These are phyloP conservation scores for Penicillium coffeae DNA, from an alignment of 495 filamentous ascomycete genomes.

Conservation along the genomic window DNA sequence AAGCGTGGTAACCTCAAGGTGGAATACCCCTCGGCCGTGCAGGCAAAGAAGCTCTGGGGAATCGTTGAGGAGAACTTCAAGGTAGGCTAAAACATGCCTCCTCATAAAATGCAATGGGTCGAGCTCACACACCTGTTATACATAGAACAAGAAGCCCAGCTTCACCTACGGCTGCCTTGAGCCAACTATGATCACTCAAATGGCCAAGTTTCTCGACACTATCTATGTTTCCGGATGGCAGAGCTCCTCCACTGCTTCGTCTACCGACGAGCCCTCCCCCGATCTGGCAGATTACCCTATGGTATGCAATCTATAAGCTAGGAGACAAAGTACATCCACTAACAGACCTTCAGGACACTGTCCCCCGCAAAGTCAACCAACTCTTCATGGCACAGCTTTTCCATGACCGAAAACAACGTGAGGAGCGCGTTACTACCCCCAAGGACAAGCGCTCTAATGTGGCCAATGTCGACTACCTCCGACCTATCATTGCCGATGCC, in stretches of 20 bases:
- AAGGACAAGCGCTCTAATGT: conserved; percentile 67
- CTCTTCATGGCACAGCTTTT: conserved; percentile 98
- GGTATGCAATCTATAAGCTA: conserved; percentile 57
- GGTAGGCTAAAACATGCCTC: conserved; percentile 40
- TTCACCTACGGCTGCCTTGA: conserved; percentile 97
- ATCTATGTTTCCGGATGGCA: conserved; percentile 99
- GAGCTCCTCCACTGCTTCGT: conserved; percentile 91
- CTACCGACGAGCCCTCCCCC: conserved; percentile 91
- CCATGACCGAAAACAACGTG: conserved; percentile 97
- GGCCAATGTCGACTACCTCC: conserved; percentile 86
- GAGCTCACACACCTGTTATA: background rate
- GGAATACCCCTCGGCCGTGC: conserved; percentile 81
- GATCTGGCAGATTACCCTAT: conserved; percentile 99
- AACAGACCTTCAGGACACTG: conserved; percentile 66
- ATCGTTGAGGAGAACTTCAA: conserved; percentile 82
- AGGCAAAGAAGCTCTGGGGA: conserved; percentile 91
- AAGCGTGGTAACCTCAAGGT: conserved; percentile 92
- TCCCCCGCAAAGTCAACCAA: conserved; percentile 96
- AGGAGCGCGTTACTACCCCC: conserved; percentile 82
- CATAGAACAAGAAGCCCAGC: conserved; percentile 73
- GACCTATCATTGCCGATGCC: conserved; percentile 94
- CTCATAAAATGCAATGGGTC: background rate
- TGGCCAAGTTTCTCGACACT: conserved; percentile 98
- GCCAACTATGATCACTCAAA: conserved; percentile 97
- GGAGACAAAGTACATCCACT: background rate